Evolutionary conservation across 495 filamentous ascomycete genomes (phyloP), one percentile per base, ranked within the genome.

Genomic region (Xylaria cubensis): DNA sequence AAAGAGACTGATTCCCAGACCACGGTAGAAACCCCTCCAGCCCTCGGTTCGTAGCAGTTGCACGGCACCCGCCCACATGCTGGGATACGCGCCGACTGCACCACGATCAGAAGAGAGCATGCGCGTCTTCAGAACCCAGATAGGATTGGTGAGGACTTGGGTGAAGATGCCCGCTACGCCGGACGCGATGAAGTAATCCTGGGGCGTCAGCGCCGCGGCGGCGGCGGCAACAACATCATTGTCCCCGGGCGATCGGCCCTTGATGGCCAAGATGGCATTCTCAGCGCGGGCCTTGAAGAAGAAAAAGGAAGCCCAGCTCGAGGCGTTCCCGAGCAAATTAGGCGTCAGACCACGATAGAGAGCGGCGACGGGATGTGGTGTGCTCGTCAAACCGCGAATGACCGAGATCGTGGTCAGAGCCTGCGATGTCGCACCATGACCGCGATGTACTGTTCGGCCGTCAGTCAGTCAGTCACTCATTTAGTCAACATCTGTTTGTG

Each of bases 91-190:
- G 65, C 93, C 93, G 1, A 90, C 91, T 32, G 88, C 85, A 51
- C 84, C 81, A 59, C 87, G 87, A 74, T 94, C 91, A 3, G 91
- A 94, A 41, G 94, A 92, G 15, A 99, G 85, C 95, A 99, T 98
- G 64, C 96, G 93, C 3, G 96, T 99, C 81, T 98, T 98, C 79
- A 99, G 88, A 7, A 99, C 96, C 96, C 96, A 99, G 77, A 99
- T 92, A 5, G 96, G 96, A 78, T 99, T 99, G 62, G 97, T 98
- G 72, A 92, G 83, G 34, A 94, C 78, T 46, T 93, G 92, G 6
- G 94, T 95, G 24, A 92, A 75, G 41, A 84, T 80, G 87, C 94
- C 94, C 67, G 94, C 92, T 59, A 86, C 81, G 44, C 90, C 92
- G 50, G 94, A 96, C 32, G 96, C 90, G 62, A 92, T 76, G 78